Percentiles rank a stretch among this genome's conserved stretches.
These are phyloP conservation scores for Hypoxylon sp. DNA, from an alignment of 2,329 filamentous ascomycete genomes.

Conservation along the genomic window DNA sequence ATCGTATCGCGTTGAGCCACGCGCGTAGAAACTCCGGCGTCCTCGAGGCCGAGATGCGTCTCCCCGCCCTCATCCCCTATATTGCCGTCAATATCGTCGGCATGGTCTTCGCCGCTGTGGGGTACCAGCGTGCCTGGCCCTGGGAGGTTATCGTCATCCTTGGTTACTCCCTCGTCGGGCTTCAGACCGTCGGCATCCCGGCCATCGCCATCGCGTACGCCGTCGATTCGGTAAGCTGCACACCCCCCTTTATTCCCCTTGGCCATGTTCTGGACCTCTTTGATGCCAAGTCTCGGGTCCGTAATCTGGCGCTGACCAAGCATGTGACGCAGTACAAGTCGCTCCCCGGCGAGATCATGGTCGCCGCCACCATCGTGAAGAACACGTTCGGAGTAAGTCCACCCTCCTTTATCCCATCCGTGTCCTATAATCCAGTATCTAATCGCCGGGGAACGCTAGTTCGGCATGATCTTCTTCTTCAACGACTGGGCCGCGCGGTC, in stretches of 20 bases:
- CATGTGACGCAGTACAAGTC: conserved; percentile 59
- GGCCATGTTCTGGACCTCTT: background rate
- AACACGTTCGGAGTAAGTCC: conserved; percentile 54
- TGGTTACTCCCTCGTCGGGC: conserved; percentile 50
- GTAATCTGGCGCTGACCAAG: background rate
- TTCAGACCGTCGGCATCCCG: conserved; percentile 57
- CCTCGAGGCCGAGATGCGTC: conserved; percentile 55
- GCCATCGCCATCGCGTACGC: conserved; percentile 65
- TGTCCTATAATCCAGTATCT: background rate
- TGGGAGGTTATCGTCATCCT: conserved; percentile 56
- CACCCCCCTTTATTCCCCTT: background rate
- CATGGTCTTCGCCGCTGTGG: conserved; percentile 55
- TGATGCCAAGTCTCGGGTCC: background rate
- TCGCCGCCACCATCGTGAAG: conserved; percentile 69
- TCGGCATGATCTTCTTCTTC: conserved; percentile 45
- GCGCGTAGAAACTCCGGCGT: conserved; percentile 53
- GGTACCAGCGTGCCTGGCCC: conserved; percentile 55
- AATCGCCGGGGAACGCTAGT: conserved; percentile 31
- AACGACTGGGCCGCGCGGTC: conserved; percentile 41
- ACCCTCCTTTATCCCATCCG: background rate
- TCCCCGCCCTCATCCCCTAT: conserved; percentile 53
- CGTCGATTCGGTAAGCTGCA: conserved; percentile 55
- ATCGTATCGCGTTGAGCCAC: conserved; percentile 50
- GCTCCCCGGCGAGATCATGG: conserved; percentile 66
- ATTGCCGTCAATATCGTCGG: conserved; percentile 53